Base-by-base conservation (phyloP, 306 rosid genomes). In the Lablab purpureus region DNA sequence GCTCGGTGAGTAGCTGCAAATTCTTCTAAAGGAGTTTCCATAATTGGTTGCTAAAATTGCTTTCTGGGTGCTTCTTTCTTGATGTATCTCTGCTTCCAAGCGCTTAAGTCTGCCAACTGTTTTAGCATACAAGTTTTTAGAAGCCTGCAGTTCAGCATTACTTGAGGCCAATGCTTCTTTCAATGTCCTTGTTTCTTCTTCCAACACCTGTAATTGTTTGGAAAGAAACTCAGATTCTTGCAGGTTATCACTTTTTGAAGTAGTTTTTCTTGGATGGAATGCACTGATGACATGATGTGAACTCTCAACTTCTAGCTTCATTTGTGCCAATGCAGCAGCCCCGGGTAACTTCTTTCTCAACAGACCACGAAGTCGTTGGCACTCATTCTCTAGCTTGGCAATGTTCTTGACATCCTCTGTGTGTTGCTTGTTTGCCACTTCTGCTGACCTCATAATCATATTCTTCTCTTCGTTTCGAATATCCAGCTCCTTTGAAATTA, bases 341-440 rank as follows among this genome's bases (percentile, higher is more conserved):
- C 98, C 98, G 5, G 98, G 98, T 72, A 94, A 82, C 90, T 94
- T 94, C 85, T 92, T 94, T 74, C 97, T 84, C 85, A 94, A 87
- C 70, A 94, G 88, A 69, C 92, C 83, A 6, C 98, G 97, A 19
- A 94, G 87, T 68, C 94, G 84, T 82, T 94, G 98, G 80, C 97
- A 89, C 81, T 94, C 98, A 3, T 89, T 90, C 84, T 94, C 98
- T 60, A 94, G 85, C 87, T 88, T 92, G 56, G 90, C 80, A 65
- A 94, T 89, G 75, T 87, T 89, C 84, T 88, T 89, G 45, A 86
- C 91, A 72, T 89, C 97, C 84, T 94, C 97, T 32, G 13, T 8
- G 56, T 91, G 93, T 75, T 87, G 92, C 87, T 87, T 92, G 90
- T 87, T 91, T 28, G 89, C 94, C 60, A 58, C 92, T 74, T 92